Base-by-base conservation (phyloP, 192 early-diverging fungal species). In the Fimicolochytrium jonesii region DNA sequence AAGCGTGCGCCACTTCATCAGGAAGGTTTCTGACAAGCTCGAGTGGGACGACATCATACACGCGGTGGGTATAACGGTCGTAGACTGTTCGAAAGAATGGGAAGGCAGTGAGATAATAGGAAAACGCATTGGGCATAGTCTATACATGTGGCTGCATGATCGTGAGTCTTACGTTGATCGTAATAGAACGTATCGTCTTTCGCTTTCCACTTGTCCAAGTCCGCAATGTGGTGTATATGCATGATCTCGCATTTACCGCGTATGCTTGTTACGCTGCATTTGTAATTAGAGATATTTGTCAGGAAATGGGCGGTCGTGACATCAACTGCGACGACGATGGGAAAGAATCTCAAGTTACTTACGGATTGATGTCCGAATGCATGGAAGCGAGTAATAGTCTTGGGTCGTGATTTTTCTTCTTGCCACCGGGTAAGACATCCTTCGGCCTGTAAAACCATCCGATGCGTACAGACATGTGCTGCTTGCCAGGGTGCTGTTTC, bases 21-120 rank as follows among this genome's bases (percentile, higher is more conserved):
- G 93, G 92, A 15, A 92, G 81, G 50, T 92, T 92, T 34, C 83
- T 88, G 36, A 92, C 87, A 23, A 83, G 72, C 23, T 84, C 77
- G 23, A 89, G 78, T 0, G 93, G 90, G 2, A 94, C 66, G 11
- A 93, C 90, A 59, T 95, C 93, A 70, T 92, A 94, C 10, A 91
- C 71, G 6, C 91, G 86, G 33, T 88, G 85, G 25, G 87, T 94
- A 75, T 91, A 94, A 29, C 92, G 84, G 68, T 95, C 93, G 59
- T 91, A 95, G 17, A 95, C 73, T 75, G 56, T 47, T 64, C n/a
- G 37, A 64, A 49, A 22, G 26, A 6, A 33, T n/a, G n/a, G n/a
- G n/a, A 10, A 26, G 61, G 26, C 6, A 23, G 56, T 56, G 17
- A 61, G 53, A 22, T 60, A 61, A 10, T 11, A 32, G 30, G 51